Evolutionary conservation across 257 asterid species (phyloP).

Genomic region (Anisodus acutangulus): DNA sequence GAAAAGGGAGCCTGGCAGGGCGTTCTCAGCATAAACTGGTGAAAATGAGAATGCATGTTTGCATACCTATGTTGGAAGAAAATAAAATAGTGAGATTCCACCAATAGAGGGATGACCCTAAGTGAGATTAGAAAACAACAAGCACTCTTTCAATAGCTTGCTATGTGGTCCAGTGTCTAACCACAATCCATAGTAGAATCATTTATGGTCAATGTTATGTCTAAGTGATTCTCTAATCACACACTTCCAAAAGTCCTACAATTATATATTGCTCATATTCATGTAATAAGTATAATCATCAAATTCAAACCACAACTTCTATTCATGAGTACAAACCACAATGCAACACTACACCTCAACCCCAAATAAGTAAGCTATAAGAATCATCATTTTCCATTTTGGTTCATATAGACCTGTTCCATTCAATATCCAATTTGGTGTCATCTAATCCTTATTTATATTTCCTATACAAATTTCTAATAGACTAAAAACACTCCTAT

Average conservation of each 20-base stretch:
- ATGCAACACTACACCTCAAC: background rate
- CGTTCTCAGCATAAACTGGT: constrained; percentile 94
- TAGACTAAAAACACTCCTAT: background rate
- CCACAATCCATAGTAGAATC: background rate
- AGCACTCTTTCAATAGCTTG: constrained; percentile 3
- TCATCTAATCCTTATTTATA: background rate
- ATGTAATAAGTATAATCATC: background rate
- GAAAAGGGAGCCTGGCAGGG: constrained; percentile 94
- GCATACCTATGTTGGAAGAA: constrained; percentile 68
- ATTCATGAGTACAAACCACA: background rate
- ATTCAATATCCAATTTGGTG: background rate
- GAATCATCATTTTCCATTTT: constrained; percentile 9
- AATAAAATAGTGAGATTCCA: constrained; percentile 22
- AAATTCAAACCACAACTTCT: background rate
- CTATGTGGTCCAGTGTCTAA: background rate
- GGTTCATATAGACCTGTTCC: background rate
- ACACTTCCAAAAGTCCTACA: background rate
- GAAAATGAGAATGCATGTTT: constrained; percentile 96
- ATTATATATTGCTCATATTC: background rate
- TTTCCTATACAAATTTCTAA: background rate
- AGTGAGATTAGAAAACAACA: background rate
- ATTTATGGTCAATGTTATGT: background rate
- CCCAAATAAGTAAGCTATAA: background rate
- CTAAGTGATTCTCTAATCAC: background rate
- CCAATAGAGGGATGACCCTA: constrained; percentile 22